Evolutionary conservation across 2,329 filamentous ascomycete species (phyloP).

Genomic region (Trichoderma afroharzianum): DNA sequence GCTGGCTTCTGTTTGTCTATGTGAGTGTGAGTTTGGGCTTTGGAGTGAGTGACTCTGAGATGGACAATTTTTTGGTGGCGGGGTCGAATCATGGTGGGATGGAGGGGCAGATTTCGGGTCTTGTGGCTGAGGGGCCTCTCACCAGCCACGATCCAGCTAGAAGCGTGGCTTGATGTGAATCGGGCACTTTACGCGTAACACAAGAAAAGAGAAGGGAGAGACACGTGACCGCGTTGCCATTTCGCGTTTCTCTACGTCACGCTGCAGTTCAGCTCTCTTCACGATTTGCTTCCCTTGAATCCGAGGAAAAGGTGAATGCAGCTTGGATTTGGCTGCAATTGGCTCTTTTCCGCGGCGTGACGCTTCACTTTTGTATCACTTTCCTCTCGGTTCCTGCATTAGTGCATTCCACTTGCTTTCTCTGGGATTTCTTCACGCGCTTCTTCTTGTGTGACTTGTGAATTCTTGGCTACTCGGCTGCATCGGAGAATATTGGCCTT

Average conservation of each 20-base stretch:
- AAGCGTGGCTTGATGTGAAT: not conserved
- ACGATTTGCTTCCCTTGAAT: not conserved
- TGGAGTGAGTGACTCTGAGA: not conserved
- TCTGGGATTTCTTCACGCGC: not conserved
- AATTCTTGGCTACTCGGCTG: not conserved
- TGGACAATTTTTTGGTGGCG: constrained; percentile 15
- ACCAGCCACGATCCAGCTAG: not conserved
- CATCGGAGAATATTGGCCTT: not conserved
- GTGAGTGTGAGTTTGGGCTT: not conserved
- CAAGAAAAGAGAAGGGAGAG: not conserved
- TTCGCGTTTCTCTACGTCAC: constrained; percentile 34
- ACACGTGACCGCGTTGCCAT: constrained; percentile 33
- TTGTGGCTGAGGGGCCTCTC: constrained; percentile 9
- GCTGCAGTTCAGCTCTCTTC: constrained; percentile 10
- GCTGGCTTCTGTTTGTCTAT: constrained; percentile 7
- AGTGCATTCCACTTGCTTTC: not conserved
- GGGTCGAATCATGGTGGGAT: constrained; percentile 13
- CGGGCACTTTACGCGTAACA: constrained; percentile 21
- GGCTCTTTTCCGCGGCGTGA: not conserved
- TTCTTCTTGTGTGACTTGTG: not conserved
- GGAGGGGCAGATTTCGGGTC: constrained; percentile 13
- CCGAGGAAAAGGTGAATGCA: not conserved
- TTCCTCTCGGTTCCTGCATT: not conserved
- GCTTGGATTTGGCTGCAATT: not conserved
- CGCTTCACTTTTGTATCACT: constrained; percentile 1